A percentile compares a stretch with the other conserved stretches of the same genome.
Conservation (phyloP, 2,329 filamentous ascomycete genomes). For the Lanzia echinophila region DNA sequence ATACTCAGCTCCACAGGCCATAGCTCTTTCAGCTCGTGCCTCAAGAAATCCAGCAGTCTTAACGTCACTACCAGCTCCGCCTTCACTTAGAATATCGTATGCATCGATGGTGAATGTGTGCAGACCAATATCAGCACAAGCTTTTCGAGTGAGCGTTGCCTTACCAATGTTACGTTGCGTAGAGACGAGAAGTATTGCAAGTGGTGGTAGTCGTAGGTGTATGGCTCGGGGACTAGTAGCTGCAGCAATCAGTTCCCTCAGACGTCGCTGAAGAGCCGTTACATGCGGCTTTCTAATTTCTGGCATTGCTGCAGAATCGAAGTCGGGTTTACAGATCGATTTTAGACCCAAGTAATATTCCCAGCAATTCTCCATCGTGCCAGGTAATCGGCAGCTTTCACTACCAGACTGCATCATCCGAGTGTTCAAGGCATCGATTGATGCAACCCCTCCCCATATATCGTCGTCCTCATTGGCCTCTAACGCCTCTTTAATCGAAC, state of each 20-base stretch:
- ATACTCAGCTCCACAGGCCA: slow-evolving; percentile 77
- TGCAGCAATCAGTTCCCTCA: slow-evolving; percentile 80
- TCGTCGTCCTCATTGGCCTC: slow-evolving; percentile 54
- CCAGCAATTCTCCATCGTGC: slow-evolving; percentile 72
- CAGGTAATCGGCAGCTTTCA: slow-evolving; percentile 73
- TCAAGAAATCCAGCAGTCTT: slow-evolving; percentile 91
- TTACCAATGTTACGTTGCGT: slow-evolving; percentile 94
- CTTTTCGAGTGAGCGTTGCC: slow-evolving; percentile 65
- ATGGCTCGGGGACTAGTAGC: slow-evolving; percentile 84
- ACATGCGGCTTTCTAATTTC: slow-evolving; percentile 45
- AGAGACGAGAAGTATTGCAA: slow-evolving; percentile 82
- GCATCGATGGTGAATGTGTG: slow-evolving; percentile 86
- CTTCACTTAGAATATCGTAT: slow-evolving; percentile 91
- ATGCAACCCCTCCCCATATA: slow-evolving; percentile 78
- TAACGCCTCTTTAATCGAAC: slow-evolving; percentile 44
- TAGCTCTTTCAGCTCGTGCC: slow-evolving; percentile 78
- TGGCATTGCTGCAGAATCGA: slow-evolving; percentile 34
- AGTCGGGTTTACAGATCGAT: slow-evolving; percentile 48
- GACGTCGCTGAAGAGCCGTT: slow-evolving; percentile 57
- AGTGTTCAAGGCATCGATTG: slow-evolving; percentile 79
- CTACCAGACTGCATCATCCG: slow-evolving; percentile 89
- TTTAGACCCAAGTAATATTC: slow-evolving; percentile 81
- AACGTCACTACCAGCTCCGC: slow-evolving; percentile 78
- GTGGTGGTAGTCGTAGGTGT: slow-evolving; percentile 77
- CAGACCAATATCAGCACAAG: slow-evolving; percentile 82